Percentiles rank a stretch among this genome's conserved stretches.
These are phyloP conservation scores for Sphaceloma murrayae DNA, from an alignment of 2,329 filamentous ascomycete genomes.

Conservation along the genomic window DNA sequence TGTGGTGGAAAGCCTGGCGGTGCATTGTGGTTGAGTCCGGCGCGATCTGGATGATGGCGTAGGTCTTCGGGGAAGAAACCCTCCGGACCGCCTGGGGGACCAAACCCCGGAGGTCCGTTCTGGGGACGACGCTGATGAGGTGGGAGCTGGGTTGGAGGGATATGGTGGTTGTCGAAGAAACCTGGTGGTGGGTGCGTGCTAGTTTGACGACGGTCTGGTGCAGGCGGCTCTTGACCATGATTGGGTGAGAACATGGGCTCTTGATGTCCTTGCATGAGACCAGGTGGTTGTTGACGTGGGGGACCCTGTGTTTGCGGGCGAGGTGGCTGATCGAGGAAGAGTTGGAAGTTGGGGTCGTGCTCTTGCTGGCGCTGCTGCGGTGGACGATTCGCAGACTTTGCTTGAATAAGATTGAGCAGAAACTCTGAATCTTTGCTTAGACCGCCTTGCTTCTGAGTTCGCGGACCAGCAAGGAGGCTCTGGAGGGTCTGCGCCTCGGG, in stretches of 20 bases:
- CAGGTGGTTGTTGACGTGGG: conserved; percentile 30
- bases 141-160: conserved; percentile 26
- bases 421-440: conserved; percentile 59
- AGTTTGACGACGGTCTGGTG: conserved; percentile 19
- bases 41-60: conserved; percentile 13
- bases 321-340: conserved; percentile 28
- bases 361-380: conserved; percentile 26
- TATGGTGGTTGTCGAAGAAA: conserved; percentile 27
- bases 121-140: conserved; percentile 22
- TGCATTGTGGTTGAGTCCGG: conserved; percentile 16
- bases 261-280: conserved; percentile 29
- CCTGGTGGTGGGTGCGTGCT: conserved; percentile 27
- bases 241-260: conserved; percentile 16
- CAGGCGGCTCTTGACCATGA: conserved; percentile 22
- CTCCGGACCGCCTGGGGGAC: conserved; percentile 12
- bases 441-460: conserved; percentile 40
- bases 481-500: conserved; percentile 25
- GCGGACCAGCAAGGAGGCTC: conserved; percentile 31
- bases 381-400: conserved; percentile 30
- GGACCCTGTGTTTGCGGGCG: conserved; percentile 28
- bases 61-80: conserved; percentile 16
- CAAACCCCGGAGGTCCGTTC: conserved; percentile 23
- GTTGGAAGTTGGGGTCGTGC: conserved; percentile 26
- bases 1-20: conserved; percentile 28
- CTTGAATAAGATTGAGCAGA: conserved; percentile 71